phyloP scores from a whole-genome alignment of 768 basidiomycete species.

The Agaricus bisporus region DNA sequence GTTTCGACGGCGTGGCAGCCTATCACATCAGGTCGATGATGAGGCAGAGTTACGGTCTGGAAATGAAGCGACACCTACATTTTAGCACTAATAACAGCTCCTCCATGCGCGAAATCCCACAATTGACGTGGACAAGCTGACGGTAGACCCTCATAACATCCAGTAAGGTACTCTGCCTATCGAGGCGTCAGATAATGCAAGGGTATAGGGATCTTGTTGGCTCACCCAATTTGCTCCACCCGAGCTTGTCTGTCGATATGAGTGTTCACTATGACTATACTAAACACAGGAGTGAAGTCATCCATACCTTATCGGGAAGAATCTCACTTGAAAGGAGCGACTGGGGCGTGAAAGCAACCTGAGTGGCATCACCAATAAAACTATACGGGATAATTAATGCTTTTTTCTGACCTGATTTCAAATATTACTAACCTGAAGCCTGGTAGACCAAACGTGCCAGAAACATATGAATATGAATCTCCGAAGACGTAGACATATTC shows the following conservation, averaged over 20 bases:
- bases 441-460: not conserved
- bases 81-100: not conserved
- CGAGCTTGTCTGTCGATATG: not conserved
- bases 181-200: not conserved
- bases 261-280: too few relatives aligned
- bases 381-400: not conserved
- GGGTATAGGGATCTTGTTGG: too few relatives aligned
- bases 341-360: constrained; percentile 2
- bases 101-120: constrained; percentile 7
- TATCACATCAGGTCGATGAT: not conserved
- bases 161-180: constrained; percentile 3
- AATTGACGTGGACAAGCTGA: not conserved
- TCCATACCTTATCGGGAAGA: not conserved
- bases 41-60: not conserved
- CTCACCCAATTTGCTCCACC: constrained; percentile 7
- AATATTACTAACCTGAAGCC: not conserved
- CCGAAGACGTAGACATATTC: constrained; percentile 3
- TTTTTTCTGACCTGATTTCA: not conserved
- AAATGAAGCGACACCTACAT: not conserved
- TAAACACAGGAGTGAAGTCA: not conserved
- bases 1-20: not conserved
- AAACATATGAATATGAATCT: constrained; percentile 2
- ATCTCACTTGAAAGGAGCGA: not conserved
- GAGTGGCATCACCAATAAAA: constrained; percentile 4
- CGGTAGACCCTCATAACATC: constrained; percentile 1